Evolutionary conservation across 768 basidiomycete species (phyloP).

Genomic region (Mycena capillaripes): DNA sequence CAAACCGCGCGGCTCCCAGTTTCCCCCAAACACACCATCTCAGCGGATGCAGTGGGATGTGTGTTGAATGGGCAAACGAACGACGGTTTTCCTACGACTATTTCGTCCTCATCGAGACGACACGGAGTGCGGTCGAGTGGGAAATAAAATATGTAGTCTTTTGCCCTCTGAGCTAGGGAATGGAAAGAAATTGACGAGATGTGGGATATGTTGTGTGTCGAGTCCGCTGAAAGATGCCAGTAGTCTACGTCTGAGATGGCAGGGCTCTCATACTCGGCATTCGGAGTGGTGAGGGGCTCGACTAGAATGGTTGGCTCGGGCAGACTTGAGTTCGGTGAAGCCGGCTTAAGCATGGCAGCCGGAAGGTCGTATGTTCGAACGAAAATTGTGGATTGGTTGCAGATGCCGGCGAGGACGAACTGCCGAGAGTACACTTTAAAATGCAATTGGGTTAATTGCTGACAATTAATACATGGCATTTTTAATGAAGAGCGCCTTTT

Average conservation of each 20-base stretch:
- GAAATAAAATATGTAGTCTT: slow-evolving; percentile 40
- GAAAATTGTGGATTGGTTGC: slow-evolving; percentile 43
- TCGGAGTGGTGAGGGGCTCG: slow-evolving; percentile 22
- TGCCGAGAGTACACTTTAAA: slow-evolving; percentile 47
- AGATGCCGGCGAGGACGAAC: slow-evolving; percentile 49
- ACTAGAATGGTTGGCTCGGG: neutral
- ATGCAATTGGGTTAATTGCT: slow-evolving; percentile 51
- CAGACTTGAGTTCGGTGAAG: neutral
- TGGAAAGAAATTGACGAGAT: slow-evolving; percentile 42
- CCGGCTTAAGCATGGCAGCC: neutral
- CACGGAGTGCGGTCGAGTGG: slow-evolving; percentile 18
- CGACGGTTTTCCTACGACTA: neutral
- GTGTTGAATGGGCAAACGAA: slow-evolving; percentile 40
- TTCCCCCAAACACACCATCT: slow-evolving; percentile 54
- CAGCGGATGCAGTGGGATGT: slow-evolving; percentile 42
- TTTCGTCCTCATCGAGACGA: neutral
- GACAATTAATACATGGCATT: slow-evolving; percentile 23
- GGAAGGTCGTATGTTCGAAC: slow-evolving; percentile 50
- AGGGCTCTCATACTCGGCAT: slow-evolving; percentile 26
- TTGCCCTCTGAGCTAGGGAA: slow-evolving; percentile 25
- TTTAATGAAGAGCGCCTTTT: slow-evolving; percentile 35
- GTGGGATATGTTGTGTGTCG: slow-evolving; percentile 25
- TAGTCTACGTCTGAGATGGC: slow-evolving; percentile 37
- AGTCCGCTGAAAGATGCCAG: slow-evolving; percentile 33
- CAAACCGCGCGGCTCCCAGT: slow-evolving; percentile 66